Base-by-base conservation (phyloP, 192 early-diverging fungal genomes). In the Podila horticola region DNA sequence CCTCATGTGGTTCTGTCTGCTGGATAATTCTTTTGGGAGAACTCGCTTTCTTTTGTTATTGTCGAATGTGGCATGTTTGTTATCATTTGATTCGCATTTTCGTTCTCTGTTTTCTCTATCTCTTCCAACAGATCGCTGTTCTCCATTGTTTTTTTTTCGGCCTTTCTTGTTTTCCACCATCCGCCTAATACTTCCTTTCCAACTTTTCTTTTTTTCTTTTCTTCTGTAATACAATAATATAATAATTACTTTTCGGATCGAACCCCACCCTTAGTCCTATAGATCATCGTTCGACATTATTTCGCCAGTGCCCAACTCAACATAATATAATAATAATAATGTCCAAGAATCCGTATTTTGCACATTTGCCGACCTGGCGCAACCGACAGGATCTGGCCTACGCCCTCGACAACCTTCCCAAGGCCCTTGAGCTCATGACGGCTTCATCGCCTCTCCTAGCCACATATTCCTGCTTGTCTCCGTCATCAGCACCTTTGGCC, bases 291-390 rank as follows among this genome's bases (percentile, higher is more conserved):
- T 45, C 41, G 34, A 36, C 34, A 45, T 17, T 15, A 4, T 2
- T 45, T 45, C 15, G 41, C 41, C 41, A 15, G 41, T 13, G 41
- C 41, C 41, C 11, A 45, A 45, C 41, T 1, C 41, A 45, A 45
- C 41, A 45, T 10, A 45, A 55, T 4, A 55, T 10, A 55, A 12
- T 7, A 55, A 12, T 7, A 1, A 24, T 55, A 17, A 79, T 81
- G 77, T 81, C 77, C 22, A 72, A 66, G 28, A 81, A 81, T 45
- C 77, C 77, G 49, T 81, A 81, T 59, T 81, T 81, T 48, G 62
- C 71, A 34, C 70, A 81, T 38, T 45, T 81, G 55, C 77, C 77
- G 19, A 81, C 77, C 5, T 73, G 77, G 77, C 77, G 77, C 17
- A 81, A 81, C 33, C 77, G 77, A 20, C 77, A 81, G 60, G 77